These are phyloP conservation scores for Metschnikowia proteae DNA, from an alignment of 805 yeast species.

Conservation along the genomic window DNA sequence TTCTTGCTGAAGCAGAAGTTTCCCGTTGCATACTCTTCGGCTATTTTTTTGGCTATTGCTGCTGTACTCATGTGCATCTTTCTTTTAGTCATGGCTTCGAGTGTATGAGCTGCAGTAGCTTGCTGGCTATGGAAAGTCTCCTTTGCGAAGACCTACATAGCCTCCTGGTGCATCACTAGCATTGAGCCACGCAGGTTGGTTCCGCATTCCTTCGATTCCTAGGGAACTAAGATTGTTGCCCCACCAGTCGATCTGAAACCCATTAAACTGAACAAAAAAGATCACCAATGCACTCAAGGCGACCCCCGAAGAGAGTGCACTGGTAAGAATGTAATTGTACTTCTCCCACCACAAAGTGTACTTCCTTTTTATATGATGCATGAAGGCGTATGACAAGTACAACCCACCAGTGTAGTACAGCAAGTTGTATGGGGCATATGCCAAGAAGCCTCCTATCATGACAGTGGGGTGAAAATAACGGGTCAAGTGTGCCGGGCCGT, in stretches of 20 bases:
- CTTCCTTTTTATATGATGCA: constrained; percentile 48
- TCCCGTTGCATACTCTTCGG: constrained; percentile 11
- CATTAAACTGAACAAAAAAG: constrained; percentile 51
- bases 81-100: constrained; percentile 8
- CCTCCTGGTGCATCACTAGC: constrained; percentile 25
- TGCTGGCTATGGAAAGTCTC: constrained; percentile 11
- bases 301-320: constrained; percentile 59
- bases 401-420: constrained; percentile 58
- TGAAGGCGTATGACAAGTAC: constrained; percentile 52
- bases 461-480: constrained; percentile 53
- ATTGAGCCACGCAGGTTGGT: constrained; percentile 27
- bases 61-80: constrained; percentile 2
- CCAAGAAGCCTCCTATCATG: constrained; percentile 47
- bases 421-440: constrained; percentile 51
- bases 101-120: neutral
- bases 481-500: constrained; percentile 31
- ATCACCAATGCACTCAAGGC: constrained; percentile 58
- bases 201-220: constrained; percentile 37
- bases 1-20: constrained; percentile 6
- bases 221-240: constrained; percentile 42
- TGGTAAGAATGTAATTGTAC: constrained; percentile 60
- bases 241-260: constrained; percentile 56
- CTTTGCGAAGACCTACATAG: constrained; percentile 18
- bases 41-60: neutral
- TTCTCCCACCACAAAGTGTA: constrained; percentile 66